phyloP scores from a whole-genome alignment of 495 filamentous ascomycete species.

The Tuber magnatum region DNA sequence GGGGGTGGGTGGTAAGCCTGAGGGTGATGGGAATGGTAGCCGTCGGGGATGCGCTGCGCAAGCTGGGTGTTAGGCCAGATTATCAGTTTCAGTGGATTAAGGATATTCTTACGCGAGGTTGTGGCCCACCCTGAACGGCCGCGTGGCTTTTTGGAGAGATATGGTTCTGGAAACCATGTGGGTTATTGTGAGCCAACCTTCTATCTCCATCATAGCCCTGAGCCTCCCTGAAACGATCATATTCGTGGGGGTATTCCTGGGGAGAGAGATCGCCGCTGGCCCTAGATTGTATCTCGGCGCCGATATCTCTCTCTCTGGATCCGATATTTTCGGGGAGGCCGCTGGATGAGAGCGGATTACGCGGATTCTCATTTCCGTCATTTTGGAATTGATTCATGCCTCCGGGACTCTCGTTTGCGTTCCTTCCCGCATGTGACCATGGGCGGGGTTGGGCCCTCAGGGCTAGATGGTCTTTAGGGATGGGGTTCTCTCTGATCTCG shows the following conservation, averaged over 20 bases:
- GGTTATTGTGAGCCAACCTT: not conserved
- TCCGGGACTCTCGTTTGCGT: not conserved
- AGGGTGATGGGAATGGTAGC: not conserved
- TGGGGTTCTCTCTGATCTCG: not conserved
- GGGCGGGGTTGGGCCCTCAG: not conserved
- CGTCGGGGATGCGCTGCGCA: not conserved
- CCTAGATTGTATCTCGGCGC: not conserved
- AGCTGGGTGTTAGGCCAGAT: not conserved
- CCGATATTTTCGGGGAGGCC: not conserved
- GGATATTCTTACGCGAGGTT: not conserved
- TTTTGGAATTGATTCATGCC: not conserved
- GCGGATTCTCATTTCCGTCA: not conserved
- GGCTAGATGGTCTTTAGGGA: not conserved
- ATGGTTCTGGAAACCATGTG: not conserved
- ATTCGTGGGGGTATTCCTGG: not conserved
- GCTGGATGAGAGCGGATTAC: not conserved
- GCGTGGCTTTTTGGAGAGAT: not conserved
- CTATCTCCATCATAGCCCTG: not conserved
- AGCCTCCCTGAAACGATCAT: not conserved
- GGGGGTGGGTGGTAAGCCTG: not conserved
- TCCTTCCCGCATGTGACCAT: not conserved
- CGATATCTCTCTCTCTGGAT: not conserved
- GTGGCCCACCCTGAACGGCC: not conserved
- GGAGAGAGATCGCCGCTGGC: not conserved
- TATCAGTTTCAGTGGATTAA: not conserved